These are phyloP conservation scores for Lichtheimia hyalospora DNA, from an alignment of 371 early-diverging fungal genomes.

Conservation along the genomic window DNA sequence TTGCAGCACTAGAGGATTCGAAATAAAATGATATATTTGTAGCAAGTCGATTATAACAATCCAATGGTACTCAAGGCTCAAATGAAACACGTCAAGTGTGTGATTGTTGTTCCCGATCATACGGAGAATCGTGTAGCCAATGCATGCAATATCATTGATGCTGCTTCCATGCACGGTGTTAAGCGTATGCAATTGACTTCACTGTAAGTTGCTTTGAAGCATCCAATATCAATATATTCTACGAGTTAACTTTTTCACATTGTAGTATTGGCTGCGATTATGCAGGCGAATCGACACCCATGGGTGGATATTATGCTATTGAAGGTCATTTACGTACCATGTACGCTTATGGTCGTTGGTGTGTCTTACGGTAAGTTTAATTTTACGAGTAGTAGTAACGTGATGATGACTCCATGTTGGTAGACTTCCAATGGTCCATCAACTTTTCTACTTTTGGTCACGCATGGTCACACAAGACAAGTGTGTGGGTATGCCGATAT, in stretches of 20 bases:
- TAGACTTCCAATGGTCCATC: conserved; percentile 1
- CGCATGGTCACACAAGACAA: conserved; percentile 12
- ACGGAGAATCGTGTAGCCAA: neutral
- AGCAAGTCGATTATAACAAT: conserved; percentile 15
- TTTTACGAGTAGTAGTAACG: too few species aligned
- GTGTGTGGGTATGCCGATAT: conserved; percentile 18
- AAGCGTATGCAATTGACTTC: conserved; percentile 13
- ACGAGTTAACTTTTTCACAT: neutral
- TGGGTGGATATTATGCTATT: conserved; percentile 1
- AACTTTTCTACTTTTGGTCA: conserved; percentile 14
- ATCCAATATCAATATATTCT: neutral
- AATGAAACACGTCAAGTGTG: conserved; percentile 15
- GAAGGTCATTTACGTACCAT: conserved; percentile 11
- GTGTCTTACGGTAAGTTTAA: conserved; percentile 8
- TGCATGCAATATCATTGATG: conserved; percentile 5
- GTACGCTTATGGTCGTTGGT: conserved; percentile 18
- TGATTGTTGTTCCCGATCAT: conserved; percentile 7
- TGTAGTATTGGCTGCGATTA: neutral
- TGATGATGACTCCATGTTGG: too few species aligned
- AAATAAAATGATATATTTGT: neutral
- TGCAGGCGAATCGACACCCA: neutral
- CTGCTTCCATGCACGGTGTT: conserved; percentile 3
- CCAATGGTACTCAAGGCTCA: neutral
- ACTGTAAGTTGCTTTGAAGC: neutral
- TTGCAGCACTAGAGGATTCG: neutral